Evolutionary conservation across 495 filamentous ascomycete genomes (phyloP).

Genomic region (Usnea hakonensis): DNA sequence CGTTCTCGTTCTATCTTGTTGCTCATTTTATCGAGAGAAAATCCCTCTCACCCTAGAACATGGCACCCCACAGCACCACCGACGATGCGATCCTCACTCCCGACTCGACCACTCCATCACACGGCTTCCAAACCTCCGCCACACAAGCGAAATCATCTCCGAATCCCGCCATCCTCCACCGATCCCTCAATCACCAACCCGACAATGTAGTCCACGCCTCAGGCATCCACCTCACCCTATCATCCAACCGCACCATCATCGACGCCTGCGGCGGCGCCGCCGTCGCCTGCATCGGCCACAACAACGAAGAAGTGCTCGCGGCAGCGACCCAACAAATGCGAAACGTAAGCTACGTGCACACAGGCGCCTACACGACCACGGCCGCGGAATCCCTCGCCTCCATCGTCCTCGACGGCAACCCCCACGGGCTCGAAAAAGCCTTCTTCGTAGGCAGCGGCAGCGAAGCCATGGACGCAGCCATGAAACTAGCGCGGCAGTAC

Average conservation of each 20-base stretch:
- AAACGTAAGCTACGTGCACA: slow-evolving; percentile 46
- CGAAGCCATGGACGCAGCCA: slow-evolving; percentile 62
- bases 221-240: slow-evolving; percentile 42
- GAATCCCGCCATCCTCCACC: slow-evolving; percentile 34
- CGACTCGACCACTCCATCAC: not conserved
- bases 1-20: too few relatives aligned
- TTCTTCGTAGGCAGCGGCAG: slow-evolving; percentile 49
- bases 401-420: slow-evolving; percentile 38
- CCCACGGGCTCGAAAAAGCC: slow-evolving; percentile 34
- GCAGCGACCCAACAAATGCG: slow-evolving; percentile 45
- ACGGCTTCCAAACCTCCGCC: slow-evolving; percentile 6
- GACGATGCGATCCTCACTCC: not conserved
- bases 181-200: slow-evolving; percentile 36
- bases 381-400: slow-evolving; percentile 40
- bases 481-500: slow-evolving; percentile 59
- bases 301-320: slow-evolving; percentile 36
- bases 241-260: slow-evolving; percentile 55
- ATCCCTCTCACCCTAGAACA: too few relatives aligned
- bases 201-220: slow-evolving; percentile 36
- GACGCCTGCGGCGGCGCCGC: slow-evolving; percentile 52
- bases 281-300: slow-evolving; percentile 45
- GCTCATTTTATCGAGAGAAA: too few relatives aligned
- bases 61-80: slow-evolving; percentile 4
- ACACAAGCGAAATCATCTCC: not conserved
- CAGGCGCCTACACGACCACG: slow-evolving; percentile 43